These are phyloP conservation scores for Vaccinium darrowii DNA, from an alignment of 148 eudicot species.

Conservation along the genomic window DNA sequence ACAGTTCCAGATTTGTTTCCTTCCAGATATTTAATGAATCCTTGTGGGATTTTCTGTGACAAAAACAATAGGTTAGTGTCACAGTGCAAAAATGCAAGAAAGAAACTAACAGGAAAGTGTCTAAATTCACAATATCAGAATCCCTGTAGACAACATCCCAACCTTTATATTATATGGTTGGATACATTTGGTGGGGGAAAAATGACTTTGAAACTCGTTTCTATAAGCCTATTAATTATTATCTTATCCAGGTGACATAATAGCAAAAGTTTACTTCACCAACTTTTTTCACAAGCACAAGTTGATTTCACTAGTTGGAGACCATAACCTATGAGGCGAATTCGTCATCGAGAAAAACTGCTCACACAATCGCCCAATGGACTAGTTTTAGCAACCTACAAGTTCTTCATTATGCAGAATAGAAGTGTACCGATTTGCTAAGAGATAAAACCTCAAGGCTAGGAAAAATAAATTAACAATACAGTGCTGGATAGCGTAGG, in stretches of 20 bases:
- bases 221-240: background rate
- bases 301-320: background rate
- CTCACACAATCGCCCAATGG: background rate
- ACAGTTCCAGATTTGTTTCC: conserved; percentile 48
- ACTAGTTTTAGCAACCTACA: background rate
- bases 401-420: too few species aligned
- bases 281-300: background rate
- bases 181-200: background rate
- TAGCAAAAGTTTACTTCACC: background rate
- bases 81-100: background rate
- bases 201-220: background rate
- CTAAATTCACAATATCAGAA: background rate
- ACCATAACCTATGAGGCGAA: background rate
- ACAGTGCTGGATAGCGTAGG: background rate
- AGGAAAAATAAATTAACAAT: background rate
- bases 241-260: background rate
- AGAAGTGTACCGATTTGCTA: background rate
- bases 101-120: background rate
- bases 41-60: conserved; percentile 68
- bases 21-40: conserved; percentile 58
- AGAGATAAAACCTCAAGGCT: background rate
- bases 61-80: background rate
- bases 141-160: background rate
- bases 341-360: background rate
- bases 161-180: background rate